Conservation (phyloP, 768 basidiomycete species). For the Lactarius akahatsu region DNA sequence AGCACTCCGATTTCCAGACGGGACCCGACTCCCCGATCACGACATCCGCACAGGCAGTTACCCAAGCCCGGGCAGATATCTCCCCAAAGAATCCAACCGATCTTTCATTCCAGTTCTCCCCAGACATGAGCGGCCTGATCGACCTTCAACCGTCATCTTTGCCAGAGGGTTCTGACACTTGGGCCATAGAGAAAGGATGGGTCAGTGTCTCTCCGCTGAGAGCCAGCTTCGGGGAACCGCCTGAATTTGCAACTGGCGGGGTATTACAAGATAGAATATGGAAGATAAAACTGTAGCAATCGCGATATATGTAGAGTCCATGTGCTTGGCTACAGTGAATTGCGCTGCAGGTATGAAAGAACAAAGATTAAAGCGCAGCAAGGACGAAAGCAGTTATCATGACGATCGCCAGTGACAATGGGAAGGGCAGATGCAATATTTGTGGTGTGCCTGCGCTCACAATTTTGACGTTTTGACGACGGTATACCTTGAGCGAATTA, state of each 20-base stretch:
- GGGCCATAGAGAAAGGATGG: constrained; percentile 70
- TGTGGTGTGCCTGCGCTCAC: constrained; percentile 20
- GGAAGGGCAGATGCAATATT: constrained; percentile 2
- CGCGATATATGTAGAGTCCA: constrained; percentile 2
- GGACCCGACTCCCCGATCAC: constrained; percentile 45
- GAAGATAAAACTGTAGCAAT: constrained; percentile 56
- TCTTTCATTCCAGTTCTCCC: constrained; percentile 74
- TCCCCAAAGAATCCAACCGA: constrained; percentile 10
- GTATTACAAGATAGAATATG: constrained; percentile 47
- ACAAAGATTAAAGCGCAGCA: constrained; percentile 8
- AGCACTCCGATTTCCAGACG: constrained; percentile 37
- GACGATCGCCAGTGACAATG: constrained; percentile 7
- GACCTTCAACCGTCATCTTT: constrained; percentile 54
- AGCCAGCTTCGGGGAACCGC: constrained; percentile 70
- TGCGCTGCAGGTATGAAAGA: constrained; percentile 20
- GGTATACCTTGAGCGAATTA: constrained; percentile 73
- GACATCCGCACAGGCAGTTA: constrained; percentile 19
- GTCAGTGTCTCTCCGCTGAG: constrained; percentile 78
- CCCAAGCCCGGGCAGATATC: constrained; percentile 5
- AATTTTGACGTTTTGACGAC: constrained; percentile 22
- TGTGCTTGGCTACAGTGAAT: background rate
- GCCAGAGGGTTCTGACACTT: constrained; percentile 79
- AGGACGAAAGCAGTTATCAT: background rate
- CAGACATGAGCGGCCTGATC: constrained; percentile 68
- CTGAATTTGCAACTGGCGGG: constrained; percentile 28